phyloP scores from a whole-genome alignment of 2,329 filamentous ascomycete species.

The Alternaria triticina region DNA sequence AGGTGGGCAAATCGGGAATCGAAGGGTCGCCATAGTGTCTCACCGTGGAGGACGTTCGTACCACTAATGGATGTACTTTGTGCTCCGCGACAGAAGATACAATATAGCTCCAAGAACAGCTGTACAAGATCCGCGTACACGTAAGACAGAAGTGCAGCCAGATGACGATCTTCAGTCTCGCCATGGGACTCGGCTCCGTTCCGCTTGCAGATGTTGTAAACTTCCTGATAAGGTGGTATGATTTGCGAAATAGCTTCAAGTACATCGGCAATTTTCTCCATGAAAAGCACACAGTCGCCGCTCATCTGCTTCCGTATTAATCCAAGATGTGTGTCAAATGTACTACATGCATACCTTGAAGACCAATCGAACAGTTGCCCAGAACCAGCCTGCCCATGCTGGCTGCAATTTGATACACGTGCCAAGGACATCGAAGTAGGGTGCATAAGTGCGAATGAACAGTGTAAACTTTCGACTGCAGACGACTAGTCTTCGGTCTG shows the following conservation, averaged over 20 bases:
- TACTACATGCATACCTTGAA: constrained; percentile 29
- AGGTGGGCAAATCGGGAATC: constrained; percentile 39
- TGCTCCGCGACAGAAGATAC: constrained; percentile 29
- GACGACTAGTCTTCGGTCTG: constrained; percentile 15
- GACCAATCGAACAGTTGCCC: constrained; percentile 29
- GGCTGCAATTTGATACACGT: constrained; percentile 21
- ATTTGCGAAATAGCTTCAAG: constrained; percentile 30
- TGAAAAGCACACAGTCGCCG: constrained; percentile 25
- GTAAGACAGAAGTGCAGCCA: constrained; percentile 30
- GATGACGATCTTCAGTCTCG: constrained; percentile 13
- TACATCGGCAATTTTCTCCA: constrained; percentile 33
- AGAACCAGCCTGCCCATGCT: constrained; percentile 34
- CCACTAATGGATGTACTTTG: constrained; percentile 26
- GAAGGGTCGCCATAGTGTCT: constrained; percentile 34
- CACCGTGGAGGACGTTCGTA: neutral
- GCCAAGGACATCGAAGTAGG: constrained; percentile 36
- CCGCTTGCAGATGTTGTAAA: constrained; percentile 21
- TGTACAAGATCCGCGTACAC: constrained; percentile 36
- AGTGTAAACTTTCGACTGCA: constrained; percentile 27
- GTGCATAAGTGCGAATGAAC: constrained; percentile 29
- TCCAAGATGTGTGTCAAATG: neutral
- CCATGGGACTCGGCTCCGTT: constrained; percentile 4
- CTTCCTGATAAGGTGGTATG: constrained; percentile 32
- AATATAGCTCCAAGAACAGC: constrained; percentile 34
- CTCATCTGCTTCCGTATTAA: constrained; percentile 21